Evolutionary conservation across 495 filamentous ascomycete genomes (phyloP), one percentile per base, ranked within the genome.

Genomic region (Opeltia flavorubescens): DNA sequence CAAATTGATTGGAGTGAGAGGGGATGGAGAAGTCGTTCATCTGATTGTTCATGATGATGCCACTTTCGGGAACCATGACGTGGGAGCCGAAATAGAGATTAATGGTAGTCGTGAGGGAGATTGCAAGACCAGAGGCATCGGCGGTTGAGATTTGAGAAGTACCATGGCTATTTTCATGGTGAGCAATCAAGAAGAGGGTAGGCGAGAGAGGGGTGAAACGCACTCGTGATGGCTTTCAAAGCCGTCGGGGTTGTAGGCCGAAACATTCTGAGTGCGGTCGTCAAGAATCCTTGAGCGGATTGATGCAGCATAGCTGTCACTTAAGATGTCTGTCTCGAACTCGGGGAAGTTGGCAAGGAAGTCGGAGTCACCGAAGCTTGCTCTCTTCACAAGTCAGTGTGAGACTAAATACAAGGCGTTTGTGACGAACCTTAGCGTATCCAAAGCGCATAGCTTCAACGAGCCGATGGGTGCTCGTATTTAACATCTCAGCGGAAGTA

Each of bases 31-130:
- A 55, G 39, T 55, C 83, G 56, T 94, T 83, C 88, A 94, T 94
- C 59, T 94, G 83, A 56, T 94, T 77, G 59, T 95, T 95, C 77
- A 89, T 81, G 30, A 94, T 82, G 40, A 95, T 74, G 23, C 80
- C 79, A 0, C 84, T 89, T 55, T 88, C 78, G 0, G 86, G 86
- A 1, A 86, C 78, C 69, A 94, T 78, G 31, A 94, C 51, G 20
- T 74, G 62, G 27, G 75, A 78, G 15, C 89, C 89, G 44, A 94
- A 95, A 2, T 87, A 69, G 5, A 89, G 66, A 61, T 95, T 95
- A 48, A 95, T 68, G 0, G 89, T 94, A 1, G 81, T 83, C 1
- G 84, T 91, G 1, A 79, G 68, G 5, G 81, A 79, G 8, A 89
- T 68, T 0, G 84, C 74, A 44, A 89, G 60, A 0, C 85, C 86